Conservation (phyloP, 2,329 filamentous ascomycete genomes). For the Coleophoma cylindrospora region DNA sequence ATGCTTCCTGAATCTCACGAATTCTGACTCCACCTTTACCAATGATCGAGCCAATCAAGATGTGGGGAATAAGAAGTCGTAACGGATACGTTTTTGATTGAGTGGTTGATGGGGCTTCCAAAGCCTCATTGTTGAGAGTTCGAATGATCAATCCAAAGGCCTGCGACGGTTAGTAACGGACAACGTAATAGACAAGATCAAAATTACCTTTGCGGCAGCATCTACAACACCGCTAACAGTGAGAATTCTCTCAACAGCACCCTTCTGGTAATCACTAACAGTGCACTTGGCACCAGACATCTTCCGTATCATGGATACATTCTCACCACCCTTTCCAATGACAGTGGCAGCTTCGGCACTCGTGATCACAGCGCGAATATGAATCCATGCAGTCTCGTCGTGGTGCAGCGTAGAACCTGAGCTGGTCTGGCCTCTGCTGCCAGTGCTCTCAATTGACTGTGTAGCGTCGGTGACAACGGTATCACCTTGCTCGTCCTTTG, state of each 20-base stretch:
- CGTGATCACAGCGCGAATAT: constrained; percentile 93
- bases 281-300: constrained; percentile 97
- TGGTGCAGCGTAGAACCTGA: constrained; percentile 49
- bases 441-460: constrained; percentile 46
- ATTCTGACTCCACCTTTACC: constrained; percentile 95
- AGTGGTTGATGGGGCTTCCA: constrained; percentile 80
- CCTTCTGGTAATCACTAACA: constrained; percentile 95
- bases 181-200: no score
- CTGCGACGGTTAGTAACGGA: constrained; percentile 34
- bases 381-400: constrained; percentile 94
- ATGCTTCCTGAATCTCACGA: constrained; percentile 96
- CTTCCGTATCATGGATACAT: constrained; percentile 93
- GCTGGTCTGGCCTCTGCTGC: constrained; percentile 23
- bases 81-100: constrained; percentile 97
- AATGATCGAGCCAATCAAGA: constrained; percentile 97
- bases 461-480: constrained; percentile 61
- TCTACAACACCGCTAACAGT: constrained; percentile 96
- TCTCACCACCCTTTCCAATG: constrained; percentile 98
- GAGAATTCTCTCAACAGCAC: constrained; percentile 93
- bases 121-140: constrained; percentile 93
- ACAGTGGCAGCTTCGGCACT: constrained; percentile 96
- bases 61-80: constrained; percentile 90
- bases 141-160: constrained; percentile 98
- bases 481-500: constrained; percentile 60
- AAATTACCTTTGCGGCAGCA: constrained; percentile 82